Conservation (phyloP, 305 asterid species). For the Rubia tinctorum region DNA sequence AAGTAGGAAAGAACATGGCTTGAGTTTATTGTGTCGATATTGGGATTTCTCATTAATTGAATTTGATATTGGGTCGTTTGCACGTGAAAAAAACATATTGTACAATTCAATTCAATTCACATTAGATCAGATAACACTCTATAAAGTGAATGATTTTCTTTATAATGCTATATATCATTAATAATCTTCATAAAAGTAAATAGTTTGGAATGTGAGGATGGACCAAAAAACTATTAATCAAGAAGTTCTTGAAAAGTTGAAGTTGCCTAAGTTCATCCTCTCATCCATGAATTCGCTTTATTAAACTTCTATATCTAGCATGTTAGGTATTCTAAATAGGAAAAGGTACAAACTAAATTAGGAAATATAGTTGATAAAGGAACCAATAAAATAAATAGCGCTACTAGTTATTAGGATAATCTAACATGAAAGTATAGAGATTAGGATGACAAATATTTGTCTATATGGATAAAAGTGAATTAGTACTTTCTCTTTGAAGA, state of each 20-base stretch:
- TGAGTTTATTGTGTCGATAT: too few species aligned
- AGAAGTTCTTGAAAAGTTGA: not conserved
- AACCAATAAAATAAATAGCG: not conserved
- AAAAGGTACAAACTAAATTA: not conserved
- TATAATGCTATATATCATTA: not conserved
- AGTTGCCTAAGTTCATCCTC: slow-evolving; percentile 3
- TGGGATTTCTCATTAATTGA: too few species aligned
- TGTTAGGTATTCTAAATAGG: not conserved
- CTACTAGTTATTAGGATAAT: not conserved
- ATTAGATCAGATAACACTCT: too few species aligned
- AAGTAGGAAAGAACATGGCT: too few species aligned
- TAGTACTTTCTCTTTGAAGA: not conserved
- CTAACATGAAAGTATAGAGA: not conserved
- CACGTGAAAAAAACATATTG: too few species aligned
- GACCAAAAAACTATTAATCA: not conserved
- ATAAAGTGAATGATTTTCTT: not conserved
- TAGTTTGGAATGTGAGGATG: not conserved
- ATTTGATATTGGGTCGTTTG: too few species aligned
- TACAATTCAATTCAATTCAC: too few species aligned
- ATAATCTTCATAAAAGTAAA: not conserved
- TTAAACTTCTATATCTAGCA: not conserved
- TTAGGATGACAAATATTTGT: not conserved
- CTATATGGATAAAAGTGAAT: not conserved
- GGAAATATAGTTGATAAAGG: not conserved
- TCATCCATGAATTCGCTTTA: not conserved